Evolutionary conservation across 139 green algal genomes (phyloP), one percentile per base, ranked within the genome.

Genomic region (Chlorella vulgaris): DNA sequence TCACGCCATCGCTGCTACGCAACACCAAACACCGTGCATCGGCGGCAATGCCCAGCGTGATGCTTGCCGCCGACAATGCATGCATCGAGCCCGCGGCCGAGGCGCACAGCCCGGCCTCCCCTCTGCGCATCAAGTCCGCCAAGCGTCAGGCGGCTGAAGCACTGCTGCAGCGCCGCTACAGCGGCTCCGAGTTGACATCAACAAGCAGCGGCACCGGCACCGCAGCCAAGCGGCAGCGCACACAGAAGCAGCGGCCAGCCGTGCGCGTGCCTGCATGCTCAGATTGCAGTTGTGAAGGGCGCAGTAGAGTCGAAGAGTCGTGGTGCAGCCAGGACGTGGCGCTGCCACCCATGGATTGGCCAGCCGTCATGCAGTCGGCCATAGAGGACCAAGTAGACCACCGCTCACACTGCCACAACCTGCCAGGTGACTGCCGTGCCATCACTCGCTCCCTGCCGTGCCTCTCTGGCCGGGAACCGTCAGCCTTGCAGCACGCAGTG

Each of bases 311-410:
- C 47, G 7, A 31, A 22, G 0, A n/a, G 31, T 8, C 36, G 35
- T 87, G 83, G 83, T 87, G 83, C 67, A 24, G 35, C 36, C 29
- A 61, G 13, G 43, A 69, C n/a, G 83, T 87, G 19, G 33, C 58
- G 28, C 82, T 86, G 7, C 82, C 82, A 0, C 55, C 43, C 35
- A 60, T 78, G 35, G 71, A 86, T 63, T 86, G 82, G 82, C 10
- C 73, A 0, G 47, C 73, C 1, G 50, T 75, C 29, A 33, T 86
- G 33, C 66, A 60, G 26, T 8, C 77, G 24, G 65, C 69, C 2
- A 19, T 6, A 10, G 61, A 74, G 24, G 36, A 75, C 33, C 18
- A 39, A 13, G 21, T 51, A 3, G 24, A 65, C 43, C 10, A 18
- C 4, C 10, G 26, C 3, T 26, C 40, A 19, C 13, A 33, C 2